Base-by-base conservation (phyloP, 2,329 filamentous ascomycete genomes). In the Verticillium klebahnii region DNA sequence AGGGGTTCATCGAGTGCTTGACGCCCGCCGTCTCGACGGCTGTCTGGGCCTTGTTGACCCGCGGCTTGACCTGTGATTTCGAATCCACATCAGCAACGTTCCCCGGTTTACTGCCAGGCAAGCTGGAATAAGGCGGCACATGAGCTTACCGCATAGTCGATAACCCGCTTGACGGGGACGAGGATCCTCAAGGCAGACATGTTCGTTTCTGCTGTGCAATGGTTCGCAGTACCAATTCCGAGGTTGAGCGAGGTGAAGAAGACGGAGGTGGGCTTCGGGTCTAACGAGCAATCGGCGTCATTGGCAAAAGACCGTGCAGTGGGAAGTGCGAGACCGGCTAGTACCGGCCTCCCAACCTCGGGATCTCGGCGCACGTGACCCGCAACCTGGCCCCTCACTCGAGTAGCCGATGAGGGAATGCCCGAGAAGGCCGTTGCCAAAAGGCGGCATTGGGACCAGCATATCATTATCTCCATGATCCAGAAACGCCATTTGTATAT, bases 1-100 rank as follows among this genome's bases (percentile, higher is more conserved):
- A 99, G 23, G 95, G 95, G 84, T 98, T 99, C 87, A 99, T 94
- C 75, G 89, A 93, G 85, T 98, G 94, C 80, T 98, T 98, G 72
- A 98, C 93, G 69, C 91, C 91, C 67, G 89, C 84, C 61, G 91
- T 97, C 79, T 97, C 94, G 78, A 99, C 90, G 73, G 88, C 94
- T 64, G 94, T 97, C 78, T 86, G 84, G 70, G 86, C 78, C 75
- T 88, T 89, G 81, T 89, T 89, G 75, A 89, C 85, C 68, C 86
- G 85, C 62, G 86, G 86, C 72, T 88, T 89, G 80, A 89, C 85
- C 86, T 89, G 69, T 60, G 60, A 58, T 58, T 40, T 52, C 25
- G 19, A 9, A 31, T 32, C 8, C 14, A 19, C 34, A 50, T 50
- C 7, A 50, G 45, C 45, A 50, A 25, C 19, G 45, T 50, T 9